Evolutionary conservation across 2,329 filamentous ascomycete species (phyloP).

Genomic region (Malbranchea zuffiana): DNA sequence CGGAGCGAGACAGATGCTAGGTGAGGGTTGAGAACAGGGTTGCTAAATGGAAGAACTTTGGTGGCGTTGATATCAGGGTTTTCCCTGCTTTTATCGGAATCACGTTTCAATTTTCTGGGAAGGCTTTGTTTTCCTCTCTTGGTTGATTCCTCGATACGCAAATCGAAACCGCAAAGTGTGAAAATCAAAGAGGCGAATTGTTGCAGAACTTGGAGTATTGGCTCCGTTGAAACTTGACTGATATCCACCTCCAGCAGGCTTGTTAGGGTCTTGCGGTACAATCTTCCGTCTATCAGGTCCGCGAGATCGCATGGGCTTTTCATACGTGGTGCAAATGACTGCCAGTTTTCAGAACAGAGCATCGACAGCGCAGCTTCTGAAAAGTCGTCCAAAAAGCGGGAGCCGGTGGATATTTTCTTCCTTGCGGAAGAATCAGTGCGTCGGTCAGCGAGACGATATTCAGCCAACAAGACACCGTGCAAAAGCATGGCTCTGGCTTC

Average conservation of each 20-base stretch:
- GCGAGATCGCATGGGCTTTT: conserved; percentile 36
- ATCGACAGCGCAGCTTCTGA: conserved; percentile 27
- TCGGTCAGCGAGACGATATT: conserved; percentile 18
- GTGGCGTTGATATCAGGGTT: neutral
- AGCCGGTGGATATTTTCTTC: neutral
- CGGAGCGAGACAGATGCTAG: conserved; percentile 19
- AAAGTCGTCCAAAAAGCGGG: conserved; percentile 27
- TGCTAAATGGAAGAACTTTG: conserved; percentile 18
- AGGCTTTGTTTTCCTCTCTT: conserved; percentile 1
- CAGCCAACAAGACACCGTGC: conserved; percentile 17
- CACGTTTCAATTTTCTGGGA: neutral
- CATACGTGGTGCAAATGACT: conserved; percentile 17
- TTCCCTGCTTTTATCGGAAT: neutral
- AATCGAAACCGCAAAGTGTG: neutral
- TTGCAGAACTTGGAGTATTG: too few species aligned
- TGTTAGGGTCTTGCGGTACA: too few species aligned
- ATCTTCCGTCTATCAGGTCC: conserved; percentile 45
- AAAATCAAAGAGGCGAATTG: too few species aligned
- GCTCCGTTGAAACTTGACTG: too few species aligned
- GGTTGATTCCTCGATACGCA: too few species aligned
- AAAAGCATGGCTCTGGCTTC: conserved; percentile 15
- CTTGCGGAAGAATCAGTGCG: conserved; percentile 1
- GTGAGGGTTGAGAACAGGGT: conserved; percentile 22
- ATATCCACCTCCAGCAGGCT: too few species aligned
- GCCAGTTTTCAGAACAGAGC: conserved; percentile 31